Base-by-base conservation (phyloP, 129 eudicot genomes). In the Flaveria sonorensis region DNA sequence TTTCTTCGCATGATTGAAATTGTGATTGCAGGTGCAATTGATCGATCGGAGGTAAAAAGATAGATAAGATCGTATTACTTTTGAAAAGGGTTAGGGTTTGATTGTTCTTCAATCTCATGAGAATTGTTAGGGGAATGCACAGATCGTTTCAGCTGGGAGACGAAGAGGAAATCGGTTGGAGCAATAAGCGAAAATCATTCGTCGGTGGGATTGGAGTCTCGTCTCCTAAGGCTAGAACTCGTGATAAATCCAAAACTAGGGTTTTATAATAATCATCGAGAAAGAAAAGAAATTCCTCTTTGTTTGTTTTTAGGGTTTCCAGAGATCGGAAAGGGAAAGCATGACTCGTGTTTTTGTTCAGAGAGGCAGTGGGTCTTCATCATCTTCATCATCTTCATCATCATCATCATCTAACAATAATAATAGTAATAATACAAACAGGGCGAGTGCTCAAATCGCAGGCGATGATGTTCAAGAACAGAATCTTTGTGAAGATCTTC, bases 61-160 rank as follows among this genome's bases (percentile, higher is more conserved):
- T 36, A 36, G 40, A 75, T 72, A 77, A 19, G 75, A 74, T 85
- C 71, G 64, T 71, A 81, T 73, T 79, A 74, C 20, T 68, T 77
- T 42, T 28, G 2, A 53, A 71, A 23, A 69, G 83, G 86, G 79
- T n/a, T 71, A 78, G 82, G 84, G 70, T 81, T 86, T 84, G 75
- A 59, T 87, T 82, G 87, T 81, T 86, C 68, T 78, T 81, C 30
- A 85, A 61, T 88, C 89, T 94, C 97, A 94, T 91, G 99, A 95
- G 96, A 94, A 90, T 93, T 93, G 84, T 87, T 82, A 87, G 99
- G 99, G 99, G 99, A 89, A 95, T 95, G 99, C 97, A 91, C 87
- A 95, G 89, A 91, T 80, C 71, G 86, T 53, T 80, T 52, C 86
- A 75, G 83, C 72, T 75, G 46, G 87, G 78, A 80, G 80, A 90